phyloP scores from a whole-genome alignment of 495 filamentous ascomycete genomes.

The Chaetomium fimeti region DNA sequence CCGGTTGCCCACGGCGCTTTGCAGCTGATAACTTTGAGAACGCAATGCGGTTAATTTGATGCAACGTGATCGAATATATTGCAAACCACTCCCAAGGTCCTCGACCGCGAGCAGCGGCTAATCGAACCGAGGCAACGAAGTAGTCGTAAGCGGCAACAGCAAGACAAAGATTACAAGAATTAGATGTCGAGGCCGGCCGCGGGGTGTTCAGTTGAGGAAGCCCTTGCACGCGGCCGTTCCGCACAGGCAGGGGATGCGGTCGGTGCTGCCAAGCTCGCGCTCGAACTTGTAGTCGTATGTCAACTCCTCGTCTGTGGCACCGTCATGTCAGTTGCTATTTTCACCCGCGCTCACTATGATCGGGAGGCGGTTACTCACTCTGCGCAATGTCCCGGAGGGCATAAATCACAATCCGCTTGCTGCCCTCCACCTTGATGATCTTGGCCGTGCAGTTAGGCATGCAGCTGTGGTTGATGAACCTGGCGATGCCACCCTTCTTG shows the following conservation, averaged over 20 bases:
- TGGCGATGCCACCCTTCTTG: constrained; percentile 94
- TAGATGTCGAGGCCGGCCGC: background rate
- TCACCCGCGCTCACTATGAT: background rate
- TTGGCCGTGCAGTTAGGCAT: constrained; percentile 98
- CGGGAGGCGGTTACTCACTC: constrained; percentile 57
- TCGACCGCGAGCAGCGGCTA: background rate
- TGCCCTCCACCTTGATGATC: constrained; percentile 99
- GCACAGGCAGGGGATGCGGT: constrained; percentile 95
- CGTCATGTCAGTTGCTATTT: constrained; percentile 43
- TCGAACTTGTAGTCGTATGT: constrained; percentile 99
- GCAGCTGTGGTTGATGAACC: constrained; percentile 99
- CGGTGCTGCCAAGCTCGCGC: constrained; percentile 88
- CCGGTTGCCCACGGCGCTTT: background rate
- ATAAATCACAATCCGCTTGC: constrained; percentile 98
- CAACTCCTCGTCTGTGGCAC: constrained; percentile 81
- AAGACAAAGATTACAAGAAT: background rate
- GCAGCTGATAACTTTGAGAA: background rate
- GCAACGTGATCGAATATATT: background rate
- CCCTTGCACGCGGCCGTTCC: constrained; percentile 95
- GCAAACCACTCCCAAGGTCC: background rate
- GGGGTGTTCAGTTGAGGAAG: constrained; percentile 78
- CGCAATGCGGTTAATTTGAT: background rate
- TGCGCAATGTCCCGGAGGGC: constrained; percentile 89
- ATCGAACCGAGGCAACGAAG: background rate
- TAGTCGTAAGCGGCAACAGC: background rate